These are phyloP conservation scores for Cladosporium phlei DNA, from an alignment of 2,329 filamentous ascomycete genomes.

Conservation along the genomic window DNA sequence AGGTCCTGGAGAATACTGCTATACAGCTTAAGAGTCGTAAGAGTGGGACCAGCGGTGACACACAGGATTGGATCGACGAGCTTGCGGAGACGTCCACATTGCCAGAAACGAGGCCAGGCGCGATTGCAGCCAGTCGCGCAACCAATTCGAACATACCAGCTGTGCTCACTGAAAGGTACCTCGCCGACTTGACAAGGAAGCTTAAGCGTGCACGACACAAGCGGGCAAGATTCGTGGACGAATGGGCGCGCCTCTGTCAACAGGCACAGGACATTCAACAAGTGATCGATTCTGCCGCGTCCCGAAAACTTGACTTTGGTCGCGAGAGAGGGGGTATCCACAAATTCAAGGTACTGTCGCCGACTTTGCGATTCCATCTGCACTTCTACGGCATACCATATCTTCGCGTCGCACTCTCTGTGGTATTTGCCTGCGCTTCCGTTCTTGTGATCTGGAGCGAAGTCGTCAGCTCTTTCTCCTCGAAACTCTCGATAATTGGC, in stretches of 20 bases:
- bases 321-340: conserved; percentile 46
- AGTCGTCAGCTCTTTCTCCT: conserved; percentile 75
- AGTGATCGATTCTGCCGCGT: conserved; percentile 77
- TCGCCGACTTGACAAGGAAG: conserved; percentile 82
- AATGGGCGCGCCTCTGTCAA: conserved; percentile 77
- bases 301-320: conserved; percentile 74
- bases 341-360: conserved; percentile 59
- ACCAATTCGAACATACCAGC: conserved; percentile 50
- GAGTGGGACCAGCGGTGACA: conserved; percentile 67
- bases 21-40: conserved; percentile 75
- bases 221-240: conserved; percentile 73
- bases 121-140: conserved; percentile 33
- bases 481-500: conserved; percentile 66
- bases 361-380: conserved; percentile 74
- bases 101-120: conserved; percentile 52
- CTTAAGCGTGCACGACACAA: conserved; percentile 78
- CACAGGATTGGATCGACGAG: conserved; percentile 95
- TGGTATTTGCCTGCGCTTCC: conserved; percentile 68
- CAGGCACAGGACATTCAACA: conserved; percentile 71
- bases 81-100: conserved; percentile 71
- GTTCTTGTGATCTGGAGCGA: conserved; percentile 89
- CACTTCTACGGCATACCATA: conserved; percentile 70
- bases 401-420: conserved; percentile 60
- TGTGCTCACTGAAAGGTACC: conserved; percentile 86
- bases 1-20: conserved; percentile 77